A percentile compares a stretch with the other conserved stretches of the same genome.
Conservation (phyloP, 2,329 filamentous ascomycete species). For the Lachnellula suecica region DNA sequence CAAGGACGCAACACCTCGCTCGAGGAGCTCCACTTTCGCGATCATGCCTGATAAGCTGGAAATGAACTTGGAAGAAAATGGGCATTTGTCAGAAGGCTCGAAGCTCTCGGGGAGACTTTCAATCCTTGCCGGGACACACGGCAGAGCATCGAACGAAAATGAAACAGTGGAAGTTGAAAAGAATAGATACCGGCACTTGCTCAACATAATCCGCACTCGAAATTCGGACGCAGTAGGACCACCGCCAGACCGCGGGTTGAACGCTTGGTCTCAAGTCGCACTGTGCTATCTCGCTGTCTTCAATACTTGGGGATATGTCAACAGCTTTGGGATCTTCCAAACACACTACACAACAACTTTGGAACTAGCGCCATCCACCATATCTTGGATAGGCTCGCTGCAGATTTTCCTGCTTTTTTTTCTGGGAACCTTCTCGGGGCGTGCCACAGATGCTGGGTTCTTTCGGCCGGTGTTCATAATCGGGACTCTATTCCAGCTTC, state of each 20-base stretch:
- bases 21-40: too few relatives aligned
- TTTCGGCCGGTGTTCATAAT: constrained; percentile 26
- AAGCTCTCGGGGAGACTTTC: too few relatives aligned
- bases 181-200: too few relatives aligned
- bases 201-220: too few relatives aligned
- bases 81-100: too few relatives aligned
- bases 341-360: constrained; percentile 40
- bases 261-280: constrained; percentile 31
- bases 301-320: constrained; percentile 32
- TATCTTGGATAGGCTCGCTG: constrained; percentile 49
- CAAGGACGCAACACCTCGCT: too few relatives aligned
- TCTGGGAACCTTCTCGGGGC: constrained; percentile 42
- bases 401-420: constrained; percentile 44
- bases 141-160: too few relatives aligned
- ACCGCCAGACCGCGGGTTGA: background rate
- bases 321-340: constrained; percentile 26
- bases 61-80: too few relatives aligned
- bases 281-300: constrained; percentile 28
- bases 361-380: constrained; percentile 35
- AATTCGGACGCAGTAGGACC: too few relatives aligned
- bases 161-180: too few relatives aligned
- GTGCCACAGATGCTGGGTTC: constrained; percentile 43
- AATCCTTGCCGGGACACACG: too few relatives aligned
- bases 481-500: constrained; percentile 15
- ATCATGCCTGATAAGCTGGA: too few relatives aligned